Evolutionary conservation across 495 filamentous ascomycete species (phyloP).

Genomic region (Talaromyces adpressus): DNA sequence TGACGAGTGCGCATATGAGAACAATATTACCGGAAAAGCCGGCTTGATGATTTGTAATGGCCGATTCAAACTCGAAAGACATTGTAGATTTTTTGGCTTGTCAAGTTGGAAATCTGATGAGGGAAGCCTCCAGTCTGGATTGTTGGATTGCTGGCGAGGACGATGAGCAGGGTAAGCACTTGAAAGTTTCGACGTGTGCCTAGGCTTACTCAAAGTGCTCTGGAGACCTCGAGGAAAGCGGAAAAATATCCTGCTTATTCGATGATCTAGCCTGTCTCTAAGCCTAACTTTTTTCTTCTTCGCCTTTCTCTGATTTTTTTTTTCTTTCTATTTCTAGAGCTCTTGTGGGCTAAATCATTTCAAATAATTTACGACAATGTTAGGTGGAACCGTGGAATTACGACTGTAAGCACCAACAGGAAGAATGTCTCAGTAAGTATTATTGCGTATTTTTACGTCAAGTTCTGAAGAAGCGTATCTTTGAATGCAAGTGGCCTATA

Average conservation of each 20-base stretch:
- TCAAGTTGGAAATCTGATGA: not conserved
- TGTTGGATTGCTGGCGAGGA: not conserved
- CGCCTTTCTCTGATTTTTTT: not conserved
- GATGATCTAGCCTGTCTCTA: not conserved
- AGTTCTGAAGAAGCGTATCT: not conserved
- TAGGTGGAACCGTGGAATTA: not conserved
- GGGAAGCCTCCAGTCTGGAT: not conserved
- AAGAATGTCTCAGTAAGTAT: not conserved
- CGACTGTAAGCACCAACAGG: not conserved
- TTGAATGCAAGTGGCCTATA: not conserved
- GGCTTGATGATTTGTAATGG: not conserved
- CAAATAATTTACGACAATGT: not conserved
- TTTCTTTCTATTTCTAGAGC: not conserved
- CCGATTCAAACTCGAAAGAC: slow-evolving; percentile 1
- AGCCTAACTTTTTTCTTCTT: not conserved
- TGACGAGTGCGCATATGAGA: not conserved
- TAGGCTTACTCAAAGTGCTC: not conserved
- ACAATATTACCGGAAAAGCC: not conserved
- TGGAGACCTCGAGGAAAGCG: not conserved
- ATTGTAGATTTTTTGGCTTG: not conserved
- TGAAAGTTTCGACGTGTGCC: not conserved
- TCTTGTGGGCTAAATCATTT: not conserved
- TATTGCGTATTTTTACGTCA: not conserved
- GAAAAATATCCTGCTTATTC: not conserved
- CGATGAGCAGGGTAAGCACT: not conserved